These are phyloP conservation scores for Eucalyptus microcorys DNA, from an alignment of 345 rosid genomes.

Conservation along the genomic window DNA sequence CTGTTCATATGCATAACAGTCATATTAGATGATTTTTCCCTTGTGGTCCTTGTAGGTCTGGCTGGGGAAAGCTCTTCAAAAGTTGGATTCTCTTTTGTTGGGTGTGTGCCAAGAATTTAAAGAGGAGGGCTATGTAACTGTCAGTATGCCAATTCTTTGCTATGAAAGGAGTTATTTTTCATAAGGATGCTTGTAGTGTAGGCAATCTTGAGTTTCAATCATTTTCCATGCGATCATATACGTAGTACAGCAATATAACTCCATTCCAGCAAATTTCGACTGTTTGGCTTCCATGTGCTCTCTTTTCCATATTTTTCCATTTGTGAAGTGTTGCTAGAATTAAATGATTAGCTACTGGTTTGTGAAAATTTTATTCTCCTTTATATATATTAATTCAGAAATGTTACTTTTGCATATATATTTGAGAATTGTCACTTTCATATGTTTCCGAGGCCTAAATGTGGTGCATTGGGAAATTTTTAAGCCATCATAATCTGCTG, in stretches of 20 bases:
- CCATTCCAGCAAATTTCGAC: background rate
- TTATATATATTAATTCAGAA: background rate
- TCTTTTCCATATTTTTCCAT: background rate
- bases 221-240: background rate
- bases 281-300: background rate
- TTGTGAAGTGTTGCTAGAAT: background rate
- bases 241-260: background rate
- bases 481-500: background rate
- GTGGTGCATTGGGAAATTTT: background rate
- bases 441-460: background rate
- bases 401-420: background rate
- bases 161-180: background rate
- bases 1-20: background rate
- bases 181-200: background rate
- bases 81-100: conserved; percentile 84
- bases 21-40: background rate
- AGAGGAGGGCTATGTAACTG: conserved; percentile 78
- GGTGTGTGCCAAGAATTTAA: conserved; percentile 95
- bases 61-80: conserved; percentile 95
- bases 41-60: conserved; percentile 52
- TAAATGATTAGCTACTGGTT: background rate
- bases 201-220: background rate
- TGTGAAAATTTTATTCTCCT: background rate
- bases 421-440: background rate
- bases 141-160: conserved; percentile 24